Evolutionary conservation across 768 basidiomycete species (phyloP), one percentile per base, ranked within the genome.

Genomic region (Leucosporidium scottii): DNA sequence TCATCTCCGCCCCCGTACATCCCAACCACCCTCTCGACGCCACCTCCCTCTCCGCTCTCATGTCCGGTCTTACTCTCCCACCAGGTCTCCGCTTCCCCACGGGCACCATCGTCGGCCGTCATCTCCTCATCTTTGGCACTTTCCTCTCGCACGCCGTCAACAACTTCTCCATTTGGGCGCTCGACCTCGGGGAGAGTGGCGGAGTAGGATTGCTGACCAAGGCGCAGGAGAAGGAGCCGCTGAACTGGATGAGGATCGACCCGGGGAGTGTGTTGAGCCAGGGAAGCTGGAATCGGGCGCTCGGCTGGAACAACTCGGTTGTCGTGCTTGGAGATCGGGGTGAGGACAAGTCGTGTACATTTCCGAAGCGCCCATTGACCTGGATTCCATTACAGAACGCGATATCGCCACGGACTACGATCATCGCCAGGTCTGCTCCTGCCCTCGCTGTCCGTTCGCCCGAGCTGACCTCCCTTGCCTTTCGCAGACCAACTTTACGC

Each of bases 1-100:
- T 97, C 39, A 87, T 97, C 77, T 86, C 65, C 0, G 82, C 87
- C 1, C 71, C 76, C 0, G 54, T 67, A 2, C 65, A 47, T 59
- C 85, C 89, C 2, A 84, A 87, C 73, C 81, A 83, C 23, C 85
- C 87, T 67, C 93, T 92, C 76, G 84, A 84, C 3, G 85, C 93
- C 58, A 83, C 85, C 67, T 90, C 94, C 75, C 85, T 86, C 44
- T 94, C 93, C 10, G 77, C 84, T 17, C 79, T 85, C 20, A 96
- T 97, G 92, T 82, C 82, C 23, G 90, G 84, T 18, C 50, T 74
- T 0, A 84, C 87, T 1, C 88, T 91, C 73, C 94, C 94, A 27
- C 94, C 96, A 0, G 94, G 94, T 18, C 85, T 98, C 54, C 88
- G 94, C 13, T 99, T 99, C 81, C 94, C 94, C 9, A 90, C 92